A percentile compares a stretch with the other conserved stretches of the same genome.
phyloP scores from a whole-genome alignment of 2,329 filamentous ascomycete genomes.

The Aspergillus ochraceoroseus region DNA sequence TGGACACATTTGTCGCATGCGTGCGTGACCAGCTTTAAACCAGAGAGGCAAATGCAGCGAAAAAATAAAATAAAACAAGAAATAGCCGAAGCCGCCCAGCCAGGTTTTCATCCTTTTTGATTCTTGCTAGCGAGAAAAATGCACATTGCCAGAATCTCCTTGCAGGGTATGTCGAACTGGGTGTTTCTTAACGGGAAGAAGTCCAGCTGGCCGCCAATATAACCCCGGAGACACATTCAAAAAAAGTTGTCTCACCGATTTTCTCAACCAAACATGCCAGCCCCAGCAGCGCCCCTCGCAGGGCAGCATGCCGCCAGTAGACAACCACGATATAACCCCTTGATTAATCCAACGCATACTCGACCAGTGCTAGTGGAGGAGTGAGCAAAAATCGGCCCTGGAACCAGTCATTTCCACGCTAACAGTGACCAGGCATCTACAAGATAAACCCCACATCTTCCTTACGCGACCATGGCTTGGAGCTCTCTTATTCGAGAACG shows the following conservation, averaged over 20 bases:
- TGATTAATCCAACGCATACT: slow-evolving; percentile 48
- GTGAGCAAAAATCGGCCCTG: too few relatives aligned
- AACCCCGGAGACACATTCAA: too few relatives aligned
- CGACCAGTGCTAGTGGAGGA: slow-evolving; percentile 50
- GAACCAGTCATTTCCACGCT: not conserved
- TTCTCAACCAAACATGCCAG: slow-evolving; percentile 23
- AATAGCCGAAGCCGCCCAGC: too few relatives aligned
- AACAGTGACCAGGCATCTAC: slow-evolving; percentile 26
- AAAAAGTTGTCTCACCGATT: too few relatives aligned
- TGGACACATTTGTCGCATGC: too few relatives aligned
- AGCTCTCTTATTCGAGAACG: slow-evolving; percentile 62
- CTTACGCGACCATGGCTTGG: slow-evolving; percentile 52
- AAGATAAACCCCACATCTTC: slow-evolving; percentile 44
- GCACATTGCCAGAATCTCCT: not conserved
- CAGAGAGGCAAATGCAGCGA: too few relatives aligned
- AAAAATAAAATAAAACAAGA: too few relatives aligned
- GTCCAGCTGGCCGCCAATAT: slow-evolving; percentile 3
- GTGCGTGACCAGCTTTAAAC: too few relatives aligned
- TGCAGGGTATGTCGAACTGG: not conserved
- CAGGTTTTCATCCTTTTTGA: too few relatives aligned
- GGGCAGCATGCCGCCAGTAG: slow-evolving; percentile 18
- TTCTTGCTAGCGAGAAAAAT: slow-evolving; percentile 4
- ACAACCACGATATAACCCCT: slow-evolving; percentile 44
- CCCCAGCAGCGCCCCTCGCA: slow-evolving; percentile 6
- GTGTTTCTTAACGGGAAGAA: not conserved